Conservation (phyloP, 331 rosid genomes). For the Erythrophleum ivorense region DNA sequence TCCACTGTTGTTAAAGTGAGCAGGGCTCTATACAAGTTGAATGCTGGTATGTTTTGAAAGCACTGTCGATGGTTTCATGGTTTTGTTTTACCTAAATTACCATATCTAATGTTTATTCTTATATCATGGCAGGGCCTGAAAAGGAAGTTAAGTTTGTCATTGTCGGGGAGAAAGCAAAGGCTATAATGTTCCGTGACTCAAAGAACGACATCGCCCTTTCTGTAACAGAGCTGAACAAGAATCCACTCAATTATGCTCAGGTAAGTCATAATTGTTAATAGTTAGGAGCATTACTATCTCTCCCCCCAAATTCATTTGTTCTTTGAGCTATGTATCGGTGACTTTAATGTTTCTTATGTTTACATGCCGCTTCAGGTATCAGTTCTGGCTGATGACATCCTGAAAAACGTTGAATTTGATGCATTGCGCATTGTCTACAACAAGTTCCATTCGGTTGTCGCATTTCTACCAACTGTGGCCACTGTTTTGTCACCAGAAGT, state of each 20-base stretch:
- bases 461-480: conserved; percentile 72
- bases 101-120: too few species aligned
- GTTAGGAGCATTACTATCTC: too few species aligned
- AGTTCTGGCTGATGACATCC: conserved; percentile 86
- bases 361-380: conserved; percentile 65
- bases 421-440: conserved; percentile 78
- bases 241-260: conserved; percentile 84
- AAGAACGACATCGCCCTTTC: conserved; percentile 61
- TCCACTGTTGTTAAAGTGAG: too few species aligned
- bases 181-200: conserved; percentile 82
- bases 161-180: conserved; percentile 94
- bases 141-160: conserved; percentile 71
- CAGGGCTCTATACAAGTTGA: too few species aligned
- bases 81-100: too few species aligned
- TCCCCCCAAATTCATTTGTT: conserved; percentile 21
- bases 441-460: conserved; percentile 82
- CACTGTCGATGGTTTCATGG: too few species aligned
- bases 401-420: conserved; percentile 90
- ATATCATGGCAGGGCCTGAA: conserved; percentile 65
- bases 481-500: conserved; percentile 93
- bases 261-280: too few species aligned
- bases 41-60: too few species aligned
- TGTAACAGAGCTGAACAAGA: conserved; percentile 83
- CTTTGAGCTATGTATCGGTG: neutral
- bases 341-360: neutral